Evolutionary conservation across 371 early-diverging fungal species (phyloP).

Genomic region (Mucor mucedo): DNA sequence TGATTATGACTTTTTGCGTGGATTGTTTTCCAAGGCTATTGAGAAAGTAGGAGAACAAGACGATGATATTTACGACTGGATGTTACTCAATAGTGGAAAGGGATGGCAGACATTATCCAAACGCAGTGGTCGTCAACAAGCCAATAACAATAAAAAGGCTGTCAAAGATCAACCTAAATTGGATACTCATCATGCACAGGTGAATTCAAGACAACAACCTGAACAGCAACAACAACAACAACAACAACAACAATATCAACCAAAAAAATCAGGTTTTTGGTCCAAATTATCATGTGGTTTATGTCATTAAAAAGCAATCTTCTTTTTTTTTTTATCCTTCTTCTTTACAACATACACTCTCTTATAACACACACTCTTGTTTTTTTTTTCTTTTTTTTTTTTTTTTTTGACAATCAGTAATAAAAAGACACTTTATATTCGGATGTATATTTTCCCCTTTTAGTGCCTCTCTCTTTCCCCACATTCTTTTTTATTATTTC

Average conservation of each 20-base stretch:
- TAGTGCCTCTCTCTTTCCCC: too few species aligned
- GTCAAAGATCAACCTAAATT: slow-evolving; percentile 6
- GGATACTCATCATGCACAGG: not conserved
- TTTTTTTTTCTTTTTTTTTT: too few species aligned
- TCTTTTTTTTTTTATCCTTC: too few species aligned
- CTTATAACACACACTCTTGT: too few species aligned
- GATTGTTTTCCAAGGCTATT: slow-evolving; percentile 82
- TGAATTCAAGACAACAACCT: not conserved
- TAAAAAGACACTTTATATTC: too few species aligned
- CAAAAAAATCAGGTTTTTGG: slow-evolving; percentile 16
- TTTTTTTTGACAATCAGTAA: too few species aligned
- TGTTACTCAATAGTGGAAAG: slow-evolving; percentile 56
- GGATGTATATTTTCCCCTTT: too few species aligned
- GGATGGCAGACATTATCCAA: slow-evolving; percentile 49
- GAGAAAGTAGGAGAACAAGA: slow-evolving; percentile 72
- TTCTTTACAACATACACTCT: too few species aligned
- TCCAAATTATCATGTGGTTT: slow-evolving; percentile 22
- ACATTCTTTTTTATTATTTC: too few species aligned
- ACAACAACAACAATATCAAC: slow-evolving; percentile 10
- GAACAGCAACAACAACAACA: slow-evolving; percentile 8
- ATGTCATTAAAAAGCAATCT: slow-evolving; percentile 12
- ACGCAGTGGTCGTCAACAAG: slow-evolving; percentile 17
- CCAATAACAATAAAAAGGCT: slow-evolving; percentile 18
- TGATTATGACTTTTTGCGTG: slow-evolving; percentile 86
- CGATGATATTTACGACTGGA: slow-evolving; percentile 93